Evolutionary conservation across 139 green algal genomes (phyloP).

Genomic region (Chlamydomonas schloesseri): DNA sequence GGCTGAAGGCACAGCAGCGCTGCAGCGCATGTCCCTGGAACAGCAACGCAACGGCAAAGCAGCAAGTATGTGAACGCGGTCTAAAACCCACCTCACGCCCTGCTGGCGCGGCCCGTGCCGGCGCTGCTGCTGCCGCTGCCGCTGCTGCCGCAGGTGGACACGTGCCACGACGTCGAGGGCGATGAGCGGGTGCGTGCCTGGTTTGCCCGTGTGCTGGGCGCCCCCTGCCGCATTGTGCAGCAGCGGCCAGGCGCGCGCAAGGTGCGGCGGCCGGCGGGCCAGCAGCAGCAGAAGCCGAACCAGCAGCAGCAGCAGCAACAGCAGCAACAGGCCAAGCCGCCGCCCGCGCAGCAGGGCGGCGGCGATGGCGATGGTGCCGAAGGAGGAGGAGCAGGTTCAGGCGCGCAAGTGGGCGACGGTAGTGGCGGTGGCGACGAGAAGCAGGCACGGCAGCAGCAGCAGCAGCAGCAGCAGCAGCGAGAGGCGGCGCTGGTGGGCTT

Average conservation of each 20-base stretch:
- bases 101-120: too few species aligned
- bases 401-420: too few species aligned
- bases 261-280: conserved; percentile 22
- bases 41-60: too few species aligned
- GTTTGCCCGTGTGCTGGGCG: conserved; percentile 77
- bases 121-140: too few species aligned
- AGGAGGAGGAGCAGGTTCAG: too few species aligned
- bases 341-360: background rate
- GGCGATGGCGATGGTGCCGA: too few species aligned
- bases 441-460: background rate
- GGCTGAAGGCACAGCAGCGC: too few species aligned
- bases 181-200: conserved; percentile 55
- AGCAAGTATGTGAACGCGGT: too few species aligned
- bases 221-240: conserved; percentile 77
- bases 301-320: background rate
- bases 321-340: background rate
- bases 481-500: conserved; percentile 64
- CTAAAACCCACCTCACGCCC: too few species aligned
- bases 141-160: conserved; percentile 23
- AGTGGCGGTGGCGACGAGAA: background rate
- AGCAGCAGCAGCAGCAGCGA: background rate
- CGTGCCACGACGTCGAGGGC: background rate
- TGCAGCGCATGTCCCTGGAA: too few species aligned
- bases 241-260: conserved; percentile 49
- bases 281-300: background rate